Conservation (phyloP, 495 filamentous ascomycete genomes). For the Penicillium turbatum region DNA sequence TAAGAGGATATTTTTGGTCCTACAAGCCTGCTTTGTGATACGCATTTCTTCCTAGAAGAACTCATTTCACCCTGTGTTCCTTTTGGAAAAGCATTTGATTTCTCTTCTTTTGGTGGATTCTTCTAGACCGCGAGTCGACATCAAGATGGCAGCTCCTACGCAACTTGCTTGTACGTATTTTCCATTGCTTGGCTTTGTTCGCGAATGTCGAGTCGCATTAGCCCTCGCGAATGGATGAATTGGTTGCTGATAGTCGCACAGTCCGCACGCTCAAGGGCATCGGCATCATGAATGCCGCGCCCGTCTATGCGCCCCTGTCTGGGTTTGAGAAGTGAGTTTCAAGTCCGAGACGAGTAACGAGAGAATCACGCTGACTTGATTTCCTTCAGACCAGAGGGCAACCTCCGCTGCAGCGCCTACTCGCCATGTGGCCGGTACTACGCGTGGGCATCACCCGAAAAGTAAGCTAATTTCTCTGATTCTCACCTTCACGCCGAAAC, state of each 20-base stretch:
- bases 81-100: conserved; percentile 5
- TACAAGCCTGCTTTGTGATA: background rate
- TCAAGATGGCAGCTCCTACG: conserved; percentile 74
- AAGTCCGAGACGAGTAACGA: background rate
- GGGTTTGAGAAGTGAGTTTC: conserved; percentile 65
- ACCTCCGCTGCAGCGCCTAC: conserved; percentile 88
- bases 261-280: conserved; percentile 94
- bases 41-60: background rate
- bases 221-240: background rate
- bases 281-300: conserved; percentile 84
- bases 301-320: conserved; percentile 78
- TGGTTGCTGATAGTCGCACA: conserved; percentile 28
- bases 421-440: conserved; percentile 93
- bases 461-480: conserved; percentile 39
- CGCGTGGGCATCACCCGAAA: conserved; percentile 86
- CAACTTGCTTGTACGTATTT: conserved; percentile 76
- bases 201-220: background rate
- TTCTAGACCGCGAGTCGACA: conserved; percentile 17
- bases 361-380: conserved; percentile 18
- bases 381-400: conserved; percentile 73
- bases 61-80: background rate
- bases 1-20: conserved; percentile 6
- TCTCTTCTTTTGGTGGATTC: conserved; percentile 11
- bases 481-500: background rate
- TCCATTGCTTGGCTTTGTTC: background rate